phyloP scores from a whole-genome alignment of 2,329 filamentous ascomycete species.

The Alternaria hordeiaustralica region DNA sequence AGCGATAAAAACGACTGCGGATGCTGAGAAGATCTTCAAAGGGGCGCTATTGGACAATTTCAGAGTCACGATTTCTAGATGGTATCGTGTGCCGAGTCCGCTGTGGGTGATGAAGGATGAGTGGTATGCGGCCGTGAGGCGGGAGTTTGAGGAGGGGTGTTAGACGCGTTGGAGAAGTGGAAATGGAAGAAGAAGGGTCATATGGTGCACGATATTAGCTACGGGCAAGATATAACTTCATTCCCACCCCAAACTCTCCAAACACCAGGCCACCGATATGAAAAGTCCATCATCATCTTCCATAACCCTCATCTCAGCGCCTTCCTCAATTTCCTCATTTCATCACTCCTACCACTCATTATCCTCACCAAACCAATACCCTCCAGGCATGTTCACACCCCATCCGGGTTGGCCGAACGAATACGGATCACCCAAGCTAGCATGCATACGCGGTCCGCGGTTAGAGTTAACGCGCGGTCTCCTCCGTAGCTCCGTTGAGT shows the following conservation, averaged over 20 bases:
- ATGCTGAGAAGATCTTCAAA: background rate
- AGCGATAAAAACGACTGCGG: background rate
- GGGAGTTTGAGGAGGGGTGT: background rate
- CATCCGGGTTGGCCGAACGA: background rate
- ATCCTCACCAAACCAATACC: background rate
- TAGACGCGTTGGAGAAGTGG: background rate
- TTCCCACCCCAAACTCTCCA: background rate
- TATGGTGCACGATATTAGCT: background rate
- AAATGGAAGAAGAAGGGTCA: background rate
- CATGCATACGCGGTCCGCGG: background rate
- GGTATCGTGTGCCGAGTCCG: background rate
- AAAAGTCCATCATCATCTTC: background rate
- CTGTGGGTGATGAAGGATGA: background rate
- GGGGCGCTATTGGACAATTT: background rate
- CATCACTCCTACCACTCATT: background rate
- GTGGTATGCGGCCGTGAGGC: background rate
- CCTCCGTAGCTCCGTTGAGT: background rate
- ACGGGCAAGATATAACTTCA: background rate
- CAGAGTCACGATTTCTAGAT: background rate
- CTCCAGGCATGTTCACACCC: background rate
- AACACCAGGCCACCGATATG: background rate
- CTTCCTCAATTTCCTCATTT: background rate
- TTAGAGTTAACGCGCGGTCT: background rate
- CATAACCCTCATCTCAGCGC: background rate
- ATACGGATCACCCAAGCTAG: background rate